These are phyloP conservation scores for Chenopodium album DNA, from an alignment of 148 eudicot species.

Conservation along the genomic window DNA sequence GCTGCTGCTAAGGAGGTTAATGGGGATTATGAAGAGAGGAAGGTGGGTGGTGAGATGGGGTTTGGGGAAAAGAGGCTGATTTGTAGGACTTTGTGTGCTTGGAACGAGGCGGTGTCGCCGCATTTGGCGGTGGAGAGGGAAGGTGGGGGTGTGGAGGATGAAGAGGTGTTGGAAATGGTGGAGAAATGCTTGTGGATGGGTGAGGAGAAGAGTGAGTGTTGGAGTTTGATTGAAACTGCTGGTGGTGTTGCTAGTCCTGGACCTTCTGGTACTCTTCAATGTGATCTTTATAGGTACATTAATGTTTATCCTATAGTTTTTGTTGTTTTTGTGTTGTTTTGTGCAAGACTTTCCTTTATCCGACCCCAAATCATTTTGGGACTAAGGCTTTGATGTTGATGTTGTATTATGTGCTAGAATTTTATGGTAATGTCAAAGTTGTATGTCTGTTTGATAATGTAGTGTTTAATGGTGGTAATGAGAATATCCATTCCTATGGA, in stretches of 20 bases:
- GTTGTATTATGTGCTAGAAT: no score
- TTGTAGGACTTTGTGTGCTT: conserved; percentile 74
- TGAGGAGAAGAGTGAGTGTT: conserved; percentile 26
- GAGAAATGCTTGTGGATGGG: conserved; percentile 47
- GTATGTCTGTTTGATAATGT: no score
- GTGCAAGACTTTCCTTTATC: neutral
- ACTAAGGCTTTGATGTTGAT: no score
- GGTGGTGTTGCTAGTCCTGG: conserved; percentile 98
- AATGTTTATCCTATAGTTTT: neutral
- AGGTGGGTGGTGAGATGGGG: conserved; percentile 33
- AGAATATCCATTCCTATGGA: no score
- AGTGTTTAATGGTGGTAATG: no score
- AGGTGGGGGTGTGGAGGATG: conserved; percentile 51
- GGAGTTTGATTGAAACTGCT: conserved; percentile 84
- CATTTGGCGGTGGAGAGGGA: conserved; percentile 86
- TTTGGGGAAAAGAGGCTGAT: conserved; percentile 26
- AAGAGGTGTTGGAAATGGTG: conserved; percentile 49
- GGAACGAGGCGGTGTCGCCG: conserved; percentile 87
- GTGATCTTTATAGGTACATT: conserved; percentile 74
- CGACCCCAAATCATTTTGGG: no score
- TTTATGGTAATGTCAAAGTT: no score
- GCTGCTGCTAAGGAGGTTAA: conserved; percentile 31
- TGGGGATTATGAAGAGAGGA: conserved; percentile 54
- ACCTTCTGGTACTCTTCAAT: conserved; percentile 86
- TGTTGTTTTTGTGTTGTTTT: neutral